Evolutionary conservation across 2,329 filamentous ascomycete species (phyloP), one percentile per base, ranked within the genome.

Genomic region (Trichoderma oligosporum): DNA sequence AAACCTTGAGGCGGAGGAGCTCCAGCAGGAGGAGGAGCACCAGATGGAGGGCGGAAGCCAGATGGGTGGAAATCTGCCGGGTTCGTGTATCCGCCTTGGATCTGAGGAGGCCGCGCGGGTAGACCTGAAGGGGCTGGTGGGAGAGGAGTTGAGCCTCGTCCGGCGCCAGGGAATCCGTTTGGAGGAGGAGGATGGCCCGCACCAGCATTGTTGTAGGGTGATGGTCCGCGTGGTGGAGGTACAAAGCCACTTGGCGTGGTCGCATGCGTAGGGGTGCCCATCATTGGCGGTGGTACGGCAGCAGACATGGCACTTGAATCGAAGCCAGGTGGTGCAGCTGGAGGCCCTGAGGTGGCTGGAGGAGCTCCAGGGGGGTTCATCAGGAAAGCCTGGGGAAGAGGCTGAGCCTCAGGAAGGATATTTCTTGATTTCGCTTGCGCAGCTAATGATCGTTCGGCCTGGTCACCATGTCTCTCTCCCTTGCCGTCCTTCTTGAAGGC

Each of bases 401-500:
- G 83, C 67, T 92, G 88, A 2, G 86, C 82, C 63, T 91, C 87
- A 33, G 91, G 88, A 52, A 91, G 84, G 60, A 99, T 89, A 67
- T 96, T 96, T 72, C 97, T 90, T 70, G 92, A 93, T 75, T 93
- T 93, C 57, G 92, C 94, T 74, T 97, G 89, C 25, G 88, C 86
- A 27, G 94, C 94, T 45, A 99, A 83, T 77, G 91, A 88, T 68
- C 94, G 82, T 75, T 99, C 94, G 27, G 94, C 94, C 65, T 91
- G 83, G 71, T 99, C 94, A 66, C 94, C 94, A 70, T 99, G 94
- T 58, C 94, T 82, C 76, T 97, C 93, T 65, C 93, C 93, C 76
- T 96, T 96, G 64, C 94, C 94, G 68, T 99, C 94, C 75, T 97
- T 97, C 81, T 99, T 99, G 82, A 96, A 97, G 36, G 94, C 94